Conservation (phyloP, 768 basidiomycete genomes). For the Lanmaoa rubissima region DNA sequence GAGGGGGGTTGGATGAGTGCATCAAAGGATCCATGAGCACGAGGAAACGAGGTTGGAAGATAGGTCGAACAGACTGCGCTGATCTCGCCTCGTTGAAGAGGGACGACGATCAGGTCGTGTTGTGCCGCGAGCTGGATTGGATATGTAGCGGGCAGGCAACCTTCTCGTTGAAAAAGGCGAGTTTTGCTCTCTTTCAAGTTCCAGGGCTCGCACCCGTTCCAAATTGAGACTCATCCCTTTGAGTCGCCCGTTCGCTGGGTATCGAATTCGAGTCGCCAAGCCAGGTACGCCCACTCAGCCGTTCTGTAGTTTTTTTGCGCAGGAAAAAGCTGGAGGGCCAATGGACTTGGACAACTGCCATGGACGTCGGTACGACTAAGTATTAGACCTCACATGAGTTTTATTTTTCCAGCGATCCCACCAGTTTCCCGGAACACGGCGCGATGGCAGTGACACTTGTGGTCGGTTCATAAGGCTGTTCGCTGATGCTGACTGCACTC, state of each 20-base stretch:
- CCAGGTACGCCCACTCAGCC: conserved; percentile 6
- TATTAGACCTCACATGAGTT: no score
- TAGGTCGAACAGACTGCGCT: neutral
- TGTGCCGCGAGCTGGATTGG: conserved; percentile 5
- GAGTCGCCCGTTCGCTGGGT: conserved; percentile 1
- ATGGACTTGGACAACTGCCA: no score
- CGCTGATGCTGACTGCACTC: no score
- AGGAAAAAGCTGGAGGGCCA: neutral
- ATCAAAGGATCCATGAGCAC: conserved; percentile 21
- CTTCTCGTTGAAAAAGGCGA: conserved; percentile 2
- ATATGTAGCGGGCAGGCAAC: conserved; percentile 4
- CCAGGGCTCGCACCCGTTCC: conserved; percentile 15
- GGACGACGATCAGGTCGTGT: conserved; percentile 16
- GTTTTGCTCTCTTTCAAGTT: neutral
- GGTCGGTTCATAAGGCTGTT: no score
- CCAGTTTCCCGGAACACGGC: conserved; percentile 29
- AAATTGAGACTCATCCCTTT: conserved; percentile 25
- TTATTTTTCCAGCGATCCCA: neutral
- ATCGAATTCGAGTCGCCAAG: conserved; percentile 15
- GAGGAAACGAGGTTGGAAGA: neutral
- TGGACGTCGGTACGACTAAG: neutral
- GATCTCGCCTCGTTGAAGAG: conserved; percentile 8
- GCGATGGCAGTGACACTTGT: conserved; percentile 14
- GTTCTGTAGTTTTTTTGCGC: neutral
- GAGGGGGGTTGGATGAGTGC: conserved; percentile 17